phyloP scores from a whole-genome alignment of 163 green algal species.

The Volvox carteri region DNA sequence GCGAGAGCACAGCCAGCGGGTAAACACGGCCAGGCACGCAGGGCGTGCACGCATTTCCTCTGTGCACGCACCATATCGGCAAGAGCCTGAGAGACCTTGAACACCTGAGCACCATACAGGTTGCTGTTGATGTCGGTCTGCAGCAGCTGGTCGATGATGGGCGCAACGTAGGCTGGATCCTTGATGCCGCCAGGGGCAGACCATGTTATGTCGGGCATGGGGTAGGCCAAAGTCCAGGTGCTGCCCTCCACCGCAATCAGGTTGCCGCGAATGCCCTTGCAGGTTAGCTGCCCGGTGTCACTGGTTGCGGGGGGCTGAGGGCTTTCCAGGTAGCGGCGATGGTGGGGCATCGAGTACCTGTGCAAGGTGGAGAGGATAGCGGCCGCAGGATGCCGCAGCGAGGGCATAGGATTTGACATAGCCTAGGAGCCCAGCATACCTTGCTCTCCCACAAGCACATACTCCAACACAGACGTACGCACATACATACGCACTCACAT shows the following conservation, averaged over 20 bases:
- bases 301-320: not conserved
- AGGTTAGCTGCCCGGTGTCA: not conserved
- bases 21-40: too few relatives aligned
- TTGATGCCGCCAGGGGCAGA: not conserved
- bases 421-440: too few relatives aligned
- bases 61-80: slow-evolving; percentile 46
- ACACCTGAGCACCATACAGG: not conserved
- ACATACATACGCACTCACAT: too few relatives aligned
- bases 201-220: slow-evolving; percentile 22
- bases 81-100: not conserved
- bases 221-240: slow-evolving; percentile 21
- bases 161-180: not conserved
- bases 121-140: not conserved
- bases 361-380: too few relatives aligned
- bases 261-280: slow-evolving; percentile 46
- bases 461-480: not conserved
- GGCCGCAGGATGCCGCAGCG: too few relatives aligned
- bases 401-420: too few relatives aligned
- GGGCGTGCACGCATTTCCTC: too few relatives aligned
- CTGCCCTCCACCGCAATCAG: not conserved
- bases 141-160: slow-evolving; percentile 1
- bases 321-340: not conserved
- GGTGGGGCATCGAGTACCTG: slow-evolving; percentile 43
- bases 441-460: too few relatives aligned
- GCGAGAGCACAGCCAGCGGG: too few relatives aligned